Percentiles rank a stretch among this genome's conserved stretches.
These are phyloP conservation scores for Colletotrichum endophyticum DNA, from an alignment of 2,329 filamentous ascomycete species.

Conservation along the genomic window DNA sequence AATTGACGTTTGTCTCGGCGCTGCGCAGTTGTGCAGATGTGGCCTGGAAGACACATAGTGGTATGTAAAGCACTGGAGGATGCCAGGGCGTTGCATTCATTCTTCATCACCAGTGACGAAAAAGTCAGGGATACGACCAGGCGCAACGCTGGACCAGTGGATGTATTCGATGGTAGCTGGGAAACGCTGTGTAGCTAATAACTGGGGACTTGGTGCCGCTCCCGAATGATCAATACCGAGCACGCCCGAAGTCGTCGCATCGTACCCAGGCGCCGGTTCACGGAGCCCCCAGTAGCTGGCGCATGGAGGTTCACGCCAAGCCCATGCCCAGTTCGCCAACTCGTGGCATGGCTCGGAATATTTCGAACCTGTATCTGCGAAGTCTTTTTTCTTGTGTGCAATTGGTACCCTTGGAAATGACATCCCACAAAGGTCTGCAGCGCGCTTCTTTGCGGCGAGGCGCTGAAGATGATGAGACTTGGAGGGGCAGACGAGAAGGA, in stretches of 20 bases:
- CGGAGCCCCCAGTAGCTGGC: not conserved
- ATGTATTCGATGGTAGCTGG: not conserved
- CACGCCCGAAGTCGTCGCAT: not conserved
- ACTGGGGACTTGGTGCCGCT: not conserved
- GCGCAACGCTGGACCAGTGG: not conserved
- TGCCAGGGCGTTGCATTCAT: not conserved
- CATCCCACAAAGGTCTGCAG: not conserved
- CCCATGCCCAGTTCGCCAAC: not conserved
- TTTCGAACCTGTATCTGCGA: not conserved
- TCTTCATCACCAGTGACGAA: not conserved
- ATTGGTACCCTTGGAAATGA: not conserved
- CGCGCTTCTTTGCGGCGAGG: not conserved
- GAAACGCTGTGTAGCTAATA: not conserved
- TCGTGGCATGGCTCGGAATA: not conserved
- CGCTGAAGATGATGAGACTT: not conserved
- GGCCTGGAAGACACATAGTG: not conserved
- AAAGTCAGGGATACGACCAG: not conserved
- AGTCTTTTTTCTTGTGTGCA: not conserved
- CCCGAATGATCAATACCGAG: not conserved
- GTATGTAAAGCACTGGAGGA: not conserved
- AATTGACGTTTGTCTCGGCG: not conserved
- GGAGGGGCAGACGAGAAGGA: slow-evolving; percentile 4
- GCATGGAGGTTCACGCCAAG: not conserved
- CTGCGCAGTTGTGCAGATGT: not conserved
- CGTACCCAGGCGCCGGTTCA: not conserved